Evolutionary conservation across 73 alveolate species (phyloP).

Genomic region (Paramecium sexaurelia): DNA sequence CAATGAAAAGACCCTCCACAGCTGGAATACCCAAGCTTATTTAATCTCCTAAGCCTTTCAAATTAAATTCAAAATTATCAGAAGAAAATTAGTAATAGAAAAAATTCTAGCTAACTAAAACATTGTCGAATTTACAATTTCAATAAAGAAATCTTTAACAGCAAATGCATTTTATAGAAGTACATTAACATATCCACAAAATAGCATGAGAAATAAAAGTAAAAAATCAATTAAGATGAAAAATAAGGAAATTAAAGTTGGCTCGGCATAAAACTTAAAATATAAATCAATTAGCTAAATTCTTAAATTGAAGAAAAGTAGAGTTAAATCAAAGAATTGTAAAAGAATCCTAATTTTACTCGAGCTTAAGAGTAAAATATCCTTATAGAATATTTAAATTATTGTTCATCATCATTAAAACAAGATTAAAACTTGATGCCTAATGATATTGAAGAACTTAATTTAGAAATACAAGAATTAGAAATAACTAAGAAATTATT

Average conservation of each 20-base stretch:
- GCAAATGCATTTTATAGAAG: not conserved
- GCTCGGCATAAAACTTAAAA: slow-evolving; percentile 49
- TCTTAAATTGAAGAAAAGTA: slow-evolving; percentile 32
- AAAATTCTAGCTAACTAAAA: not conserved
- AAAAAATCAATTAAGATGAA: not conserved
- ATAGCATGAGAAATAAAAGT: slow-evolving; percentile 4
- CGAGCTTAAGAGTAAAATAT: slow-evolving; percentile 31
- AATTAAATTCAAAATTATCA: not conserved
- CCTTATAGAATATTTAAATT: slow-evolving; percentile 3
- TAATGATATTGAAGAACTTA: slow-evolving; percentile 25
- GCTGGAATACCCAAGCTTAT: not conserved
- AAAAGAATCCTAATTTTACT: slow-evolving; percentile 51
- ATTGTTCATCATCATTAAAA: slow-evolving; percentile 5
- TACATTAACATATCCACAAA: not conserved
- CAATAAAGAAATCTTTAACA: not conserved
- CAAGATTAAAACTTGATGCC: slow-evolving; percentile 16
- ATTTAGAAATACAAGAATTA: slow-evolving; percentile 17
- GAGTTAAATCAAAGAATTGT: not conserved
- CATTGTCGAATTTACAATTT: not conserved
- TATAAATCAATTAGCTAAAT: not conserved
- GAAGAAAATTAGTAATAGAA: not conserved
- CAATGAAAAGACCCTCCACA: slow-evolving; percentile 12
- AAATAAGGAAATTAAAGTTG: slow-evolving; percentile 16
- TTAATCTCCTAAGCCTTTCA: not conserved
- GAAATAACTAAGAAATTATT: slow-evolving; percentile 42